Conservation (phyloP, 371 early-diverging fungal genomes). For the Lichtheimia ramosa region DNA sequence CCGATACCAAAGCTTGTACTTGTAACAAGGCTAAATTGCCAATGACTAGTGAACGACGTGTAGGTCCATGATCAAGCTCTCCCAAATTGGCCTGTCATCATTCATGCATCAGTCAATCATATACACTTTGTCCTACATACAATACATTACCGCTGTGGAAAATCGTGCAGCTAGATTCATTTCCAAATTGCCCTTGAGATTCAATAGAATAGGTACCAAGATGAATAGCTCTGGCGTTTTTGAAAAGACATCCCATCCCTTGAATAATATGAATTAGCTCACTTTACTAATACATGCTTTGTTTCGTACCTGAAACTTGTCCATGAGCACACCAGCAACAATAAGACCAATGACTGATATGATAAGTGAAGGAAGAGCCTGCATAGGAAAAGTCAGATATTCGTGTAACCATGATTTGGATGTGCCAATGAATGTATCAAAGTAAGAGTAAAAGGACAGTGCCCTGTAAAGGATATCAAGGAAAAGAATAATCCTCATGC, state of each 20-base stretch:
- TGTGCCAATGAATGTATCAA: constrained; percentile 1
- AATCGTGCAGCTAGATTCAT: constrained; percentile 84
- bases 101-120: not conserved
- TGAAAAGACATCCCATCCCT: constrained; percentile 70
- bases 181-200: constrained; percentile 88
- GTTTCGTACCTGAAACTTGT: constrained; percentile 69
- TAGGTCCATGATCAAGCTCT: constrained; percentile 52
- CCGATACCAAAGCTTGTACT: constrained; percentile 70
- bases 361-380: constrained; percentile 74
- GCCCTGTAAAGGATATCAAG: constrained; percentile 4
- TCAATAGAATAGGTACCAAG: constrained; percentile 79
- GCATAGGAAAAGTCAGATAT: constrained; percentile 8
- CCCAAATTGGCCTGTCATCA: constrained; percentile 63
- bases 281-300: constrained; percentile 19
- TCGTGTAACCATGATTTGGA: constrained; percentile 12
- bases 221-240: constrained; percentile 77
- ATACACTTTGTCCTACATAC: no score
- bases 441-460: constrained; percentile 5
- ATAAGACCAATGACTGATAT: constrained; percentile 74
- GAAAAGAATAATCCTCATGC: constrained; percentile 4
- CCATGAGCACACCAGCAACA: constrained; percentile 70
- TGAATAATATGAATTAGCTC: not conserved
- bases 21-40: constrained; percentile 73
- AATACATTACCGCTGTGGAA: constrained; percentile 68
- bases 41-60: constrained; percentile 51